Percentiles rank a stretch among this genome's conserved stretches.
phyloP scores from a whole-genome alignment of 2,329 filamentous ascomycete species.

The Pseudogymnoascus sp. region DNA sequence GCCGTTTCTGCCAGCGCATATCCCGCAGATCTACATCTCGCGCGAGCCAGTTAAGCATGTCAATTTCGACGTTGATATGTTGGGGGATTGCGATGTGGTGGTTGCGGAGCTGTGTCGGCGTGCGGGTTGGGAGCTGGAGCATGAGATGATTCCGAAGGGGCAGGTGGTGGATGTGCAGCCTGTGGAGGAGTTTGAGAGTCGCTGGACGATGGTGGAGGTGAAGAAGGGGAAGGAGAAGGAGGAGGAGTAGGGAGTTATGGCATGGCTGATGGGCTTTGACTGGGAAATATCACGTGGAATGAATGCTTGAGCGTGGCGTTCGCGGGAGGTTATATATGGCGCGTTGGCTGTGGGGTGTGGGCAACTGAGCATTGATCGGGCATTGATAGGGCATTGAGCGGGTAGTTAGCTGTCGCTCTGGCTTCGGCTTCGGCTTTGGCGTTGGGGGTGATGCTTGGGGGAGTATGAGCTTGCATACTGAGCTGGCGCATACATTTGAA shows the following conservation, averaged over 20 bases:
- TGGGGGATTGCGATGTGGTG: conserved; percentile 91
- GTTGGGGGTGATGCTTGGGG: not conserved
- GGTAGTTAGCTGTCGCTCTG: not conserved
- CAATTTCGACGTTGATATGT: conserved; percentile 90
- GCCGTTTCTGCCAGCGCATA: conserved; percentile 64
- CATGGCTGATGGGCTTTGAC: not conserved
- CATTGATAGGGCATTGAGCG: not conserved
- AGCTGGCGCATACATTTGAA: not conserved
- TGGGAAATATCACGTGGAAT: not conserved
- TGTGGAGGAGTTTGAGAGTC: conserved; percentile 38
- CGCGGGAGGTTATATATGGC: not conserved
- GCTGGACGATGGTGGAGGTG: conserved; percentile 19
- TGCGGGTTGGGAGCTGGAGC: conserved; percentile 69
- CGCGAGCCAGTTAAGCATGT: conserved; percentile 78
- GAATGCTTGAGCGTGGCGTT: not conserved
- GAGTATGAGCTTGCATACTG: not conserved
- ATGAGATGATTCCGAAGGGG: conserved; percentile 68
- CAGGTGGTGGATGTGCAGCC: conserved; percentile 51
- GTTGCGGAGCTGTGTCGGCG: conserved; percentile 78
- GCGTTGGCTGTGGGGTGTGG: not conserved
- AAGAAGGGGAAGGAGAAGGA: not conserved
- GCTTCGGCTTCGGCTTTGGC: not conserved
- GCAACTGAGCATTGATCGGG: not conserved
- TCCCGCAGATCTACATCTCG: conserved; percentile 87
- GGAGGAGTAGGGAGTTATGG: not conserved